Evolutionary conservation across 768 basidiomycete species (phyloP).

Genomic region (Suillus weaverae): DNA sequence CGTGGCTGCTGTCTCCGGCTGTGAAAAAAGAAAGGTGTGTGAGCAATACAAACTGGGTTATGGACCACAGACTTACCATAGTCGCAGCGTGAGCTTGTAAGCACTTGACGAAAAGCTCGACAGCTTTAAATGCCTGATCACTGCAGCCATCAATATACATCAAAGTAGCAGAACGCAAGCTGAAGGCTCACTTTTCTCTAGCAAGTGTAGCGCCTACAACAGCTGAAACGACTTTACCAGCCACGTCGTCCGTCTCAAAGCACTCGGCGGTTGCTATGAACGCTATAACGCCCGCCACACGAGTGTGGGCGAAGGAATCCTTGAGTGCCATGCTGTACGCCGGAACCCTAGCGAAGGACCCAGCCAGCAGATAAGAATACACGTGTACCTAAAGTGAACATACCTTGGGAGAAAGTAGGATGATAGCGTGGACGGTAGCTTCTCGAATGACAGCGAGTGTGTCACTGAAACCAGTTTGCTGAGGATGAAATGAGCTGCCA

Average conservation of each 20-base stretch:
- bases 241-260: slow-evolving; percentile 86
- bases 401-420: too few species aligned
- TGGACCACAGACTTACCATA: slow-evolving; percentile 60
- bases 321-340: slow-evolving; percentile 89
- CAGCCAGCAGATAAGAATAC: slow-evolving; percentile 90
- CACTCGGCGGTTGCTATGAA: slow-evolving; percentile 93
- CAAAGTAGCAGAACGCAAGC: neutral
- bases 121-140: slow-evolving; percentile 93
- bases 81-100: slow-evolving; percentile 75
- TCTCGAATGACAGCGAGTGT: slow-evolving; percentile 94
- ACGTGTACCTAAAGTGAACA: slow-evolving; percentile 53
- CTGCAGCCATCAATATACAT: slow-evolving; percentile 39
- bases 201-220: slow-evolving; percentile 81
- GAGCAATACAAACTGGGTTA: neutral
- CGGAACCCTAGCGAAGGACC: slow-evolving; percentile 86
- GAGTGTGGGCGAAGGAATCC: slow-evolving; percentile 88
- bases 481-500: neutral
- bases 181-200: slow-evolving; percentile 77
- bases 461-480: slow-evolving; percentile 97
- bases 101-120: slow-evolving; percentile 83
- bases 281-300: slow-evolving; percentile 93
- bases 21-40: neutral
- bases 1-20: slow-evolving; percentile 59
- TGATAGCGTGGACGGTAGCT: slow-evolving; percentile 88
- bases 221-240: slow-evolving; percentile 85